These are phyloP conservation scores for Vaccinium corymbosum DNA, from an alignment of 148 eudicot species.

Conservation along the genomic window DNA sequence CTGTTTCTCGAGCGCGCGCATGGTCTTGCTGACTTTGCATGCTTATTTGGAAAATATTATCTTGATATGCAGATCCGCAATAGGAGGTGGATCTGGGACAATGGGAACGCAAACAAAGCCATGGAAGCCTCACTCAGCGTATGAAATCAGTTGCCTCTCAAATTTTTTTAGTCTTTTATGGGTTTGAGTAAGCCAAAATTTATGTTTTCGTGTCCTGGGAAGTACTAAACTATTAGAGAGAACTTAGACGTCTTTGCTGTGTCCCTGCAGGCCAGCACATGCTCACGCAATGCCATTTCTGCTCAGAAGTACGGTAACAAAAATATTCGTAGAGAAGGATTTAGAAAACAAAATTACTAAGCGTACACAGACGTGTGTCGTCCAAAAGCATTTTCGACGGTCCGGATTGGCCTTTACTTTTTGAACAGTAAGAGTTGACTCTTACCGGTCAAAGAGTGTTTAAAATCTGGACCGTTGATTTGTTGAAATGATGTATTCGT, in stretches of 20 bases:
- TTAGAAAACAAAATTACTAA: not conserved
- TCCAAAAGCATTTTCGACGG: too few species aligned
- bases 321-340: not conserved
- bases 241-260: not conserved
- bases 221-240: not conserved
- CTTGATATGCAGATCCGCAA: not conserved
- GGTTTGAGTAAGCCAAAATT: conserved; percentile 9
- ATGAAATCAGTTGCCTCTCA: not conserved
- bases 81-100: not conserved
- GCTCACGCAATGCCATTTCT: not conserved
- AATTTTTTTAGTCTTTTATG: not conserved
- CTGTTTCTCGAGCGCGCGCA: not conserved
- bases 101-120: not conserved
- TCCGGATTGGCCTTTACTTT: too few species aligned
- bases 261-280: not conserved
- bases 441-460: too few species aligned
- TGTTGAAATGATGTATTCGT: too few species aligned
- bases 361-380: too few species aligned
- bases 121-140: not conserved
- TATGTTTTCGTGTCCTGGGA: not conserved
- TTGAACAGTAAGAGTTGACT: too few species aligned
- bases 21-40: not conserved
- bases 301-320: not conserved
- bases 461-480: too few species aligned
- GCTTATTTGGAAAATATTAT: not conserved